Percentiles rank a stretch among this genome's conserved stretches.
Conservation (phyloP, 2,329 filamentous ascomycete genomes). For the Aureobasidium mangrovei region DNA sequence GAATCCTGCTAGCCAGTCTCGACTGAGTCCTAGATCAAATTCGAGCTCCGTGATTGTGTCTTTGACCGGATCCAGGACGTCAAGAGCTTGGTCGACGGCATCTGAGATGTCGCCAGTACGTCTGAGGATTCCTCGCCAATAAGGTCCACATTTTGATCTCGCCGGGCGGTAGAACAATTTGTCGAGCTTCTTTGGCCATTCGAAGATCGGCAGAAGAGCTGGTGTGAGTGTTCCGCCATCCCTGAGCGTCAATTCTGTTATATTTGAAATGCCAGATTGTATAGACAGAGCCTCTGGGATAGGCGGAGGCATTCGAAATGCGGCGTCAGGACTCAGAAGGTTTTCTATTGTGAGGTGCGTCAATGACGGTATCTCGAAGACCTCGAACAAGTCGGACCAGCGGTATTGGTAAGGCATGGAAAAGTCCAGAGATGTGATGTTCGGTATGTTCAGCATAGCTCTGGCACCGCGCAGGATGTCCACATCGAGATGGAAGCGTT, state of each 20-base stretch:
- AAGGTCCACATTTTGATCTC: background rate
- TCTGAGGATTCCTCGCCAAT: background rate
- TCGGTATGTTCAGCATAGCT: background rate
- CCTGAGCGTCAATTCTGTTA: background rate
- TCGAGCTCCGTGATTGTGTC: background rate
- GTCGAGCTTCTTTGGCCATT: background rate
- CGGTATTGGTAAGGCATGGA: background rate
- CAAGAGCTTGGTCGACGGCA: background rate
- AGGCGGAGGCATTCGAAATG: background rate
- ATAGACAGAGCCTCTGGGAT: background rate
- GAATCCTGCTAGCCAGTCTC: background rate
- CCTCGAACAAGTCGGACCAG: background rate
- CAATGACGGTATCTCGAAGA: background rate
- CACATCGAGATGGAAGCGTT: background rate
- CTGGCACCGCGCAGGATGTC: background rate
- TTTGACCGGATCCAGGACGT: background rate
- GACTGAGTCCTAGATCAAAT: background rate
- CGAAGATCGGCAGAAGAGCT: background rate
- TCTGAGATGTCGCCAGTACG: background rate
- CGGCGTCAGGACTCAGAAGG: background rate
- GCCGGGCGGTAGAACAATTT: background rate
- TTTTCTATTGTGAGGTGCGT: background rate
- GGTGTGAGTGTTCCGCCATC: background rate
- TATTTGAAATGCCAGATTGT: background rate
- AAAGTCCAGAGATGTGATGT: background rate